phyloP scores from a whole-genome alignment of 2,329 filamentous ascomycete species.

The Pseudocercospora eumusae region DNA sequence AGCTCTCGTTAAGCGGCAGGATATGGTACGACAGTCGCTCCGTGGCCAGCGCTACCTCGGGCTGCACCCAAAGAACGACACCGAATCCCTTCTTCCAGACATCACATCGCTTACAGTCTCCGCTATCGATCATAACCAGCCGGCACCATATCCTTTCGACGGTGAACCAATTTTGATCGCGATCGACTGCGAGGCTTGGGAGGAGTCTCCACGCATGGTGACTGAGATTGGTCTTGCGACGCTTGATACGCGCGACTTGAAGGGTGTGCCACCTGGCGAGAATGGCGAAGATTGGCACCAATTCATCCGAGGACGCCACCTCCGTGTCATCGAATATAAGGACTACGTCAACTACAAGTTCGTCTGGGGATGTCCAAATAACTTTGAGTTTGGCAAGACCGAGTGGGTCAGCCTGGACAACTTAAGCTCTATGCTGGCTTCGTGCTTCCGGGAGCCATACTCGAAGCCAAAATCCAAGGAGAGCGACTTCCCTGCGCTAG shows the following conservation, averaged over 20 bases:
- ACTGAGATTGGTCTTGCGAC: slow-evolving; percentile 86
- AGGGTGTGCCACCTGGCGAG: slow-evolving; percentile 59
- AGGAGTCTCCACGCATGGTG: slow-evolving; percentile 64
- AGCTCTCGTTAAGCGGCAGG: slow-evolving; percentile 54
- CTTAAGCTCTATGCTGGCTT: slow-evolving; percentile 50
- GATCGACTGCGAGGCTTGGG: slow-evolving; percentile 82
- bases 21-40: slow-evolving; percentile 59
- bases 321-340: slow-evolving; percentile 70
- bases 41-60: slow-evolving; percentile 71
- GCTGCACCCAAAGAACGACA: slow-evolving; percentile 50
- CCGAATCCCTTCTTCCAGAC: slow-evolving; percentile 26
- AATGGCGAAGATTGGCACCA: slow-evolving; percentile 67
- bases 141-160: slow-evolving; percentile 53
- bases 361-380: slow-evolving; percentile 70
- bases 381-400: slow-evolving; percentile 70
- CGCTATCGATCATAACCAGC: slow-evolving; percentile 49
- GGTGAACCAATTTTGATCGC: slow-evolving; percentile 68
- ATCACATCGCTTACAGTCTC: slow-evolving; percentile 27
- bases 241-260: slow-evolving; percentile 68
- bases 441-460: slow-evolving; percentile 61
- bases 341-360: slow-evolving; percentile 67
- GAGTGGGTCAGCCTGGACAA: slow-evolving; percentile 55
- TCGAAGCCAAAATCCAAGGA: slow-evolving; percentile 36
- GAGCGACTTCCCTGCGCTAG: neutral
- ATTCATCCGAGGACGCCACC: slow-evolving; percentile 69